A percentile compares a stretch with the other conserved stretches of the same genome.
phyloP scores from a whole-genome alignment of 768 basidiomycete genomes.

The Trichaptum fuscoviolaceum region DNA sequence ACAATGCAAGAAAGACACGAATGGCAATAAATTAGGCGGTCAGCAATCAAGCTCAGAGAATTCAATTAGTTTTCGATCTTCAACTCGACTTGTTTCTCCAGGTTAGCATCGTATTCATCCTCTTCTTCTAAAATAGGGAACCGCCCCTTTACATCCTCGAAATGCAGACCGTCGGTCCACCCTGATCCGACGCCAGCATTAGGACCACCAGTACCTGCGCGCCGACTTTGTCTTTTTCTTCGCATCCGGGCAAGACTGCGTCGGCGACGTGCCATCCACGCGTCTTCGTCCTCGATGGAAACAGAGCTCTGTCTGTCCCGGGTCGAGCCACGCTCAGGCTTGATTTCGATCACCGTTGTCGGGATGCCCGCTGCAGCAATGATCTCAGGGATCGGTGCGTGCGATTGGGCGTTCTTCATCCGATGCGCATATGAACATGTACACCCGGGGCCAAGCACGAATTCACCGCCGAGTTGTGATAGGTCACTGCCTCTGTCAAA shows the following conservation, averaged over 20 bases:
- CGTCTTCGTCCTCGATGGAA: slow-evolving; percentile 22
- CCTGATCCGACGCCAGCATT: background rate
- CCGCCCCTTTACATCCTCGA: background rate
- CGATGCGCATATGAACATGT: slow-evolving; percentile 74
- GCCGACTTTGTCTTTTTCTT: slow-evolving; percentile 23
- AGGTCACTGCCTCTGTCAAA: slow-evolving; percentile 78
- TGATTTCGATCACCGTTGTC: slow-evolving; percentile 6
- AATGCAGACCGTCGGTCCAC: background rate
- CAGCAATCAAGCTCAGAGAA: background rate
- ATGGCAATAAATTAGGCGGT: background rate
- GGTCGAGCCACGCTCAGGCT: background rate
- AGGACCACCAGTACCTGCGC: slow-evolving; percentile 11
- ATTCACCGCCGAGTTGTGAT: slow-evolving; percentile 85
- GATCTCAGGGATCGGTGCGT: slow-evolving; percentile 67
- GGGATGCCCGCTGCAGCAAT: slow-evolving; percentile 54
- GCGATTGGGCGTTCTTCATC: slow-evolving; percentile 72
- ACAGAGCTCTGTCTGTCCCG: slow-evolving; percentile 4
- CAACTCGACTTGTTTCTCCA: background rate
- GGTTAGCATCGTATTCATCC: background rate
- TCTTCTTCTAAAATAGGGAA: background rate
- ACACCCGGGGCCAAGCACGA: slow-evolving; percentile 65
- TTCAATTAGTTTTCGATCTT: background rate
- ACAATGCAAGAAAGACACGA: background rate
- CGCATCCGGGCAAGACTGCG: slow-evolving; percentile 30
- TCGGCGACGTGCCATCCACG: slow-evolving; percentile 34